These are phyloP conservation scores for Ceratobasidium sp. DNA, from an alignment of 1,284 basidiomycete species.

Conservation along the genomic window DNA sequence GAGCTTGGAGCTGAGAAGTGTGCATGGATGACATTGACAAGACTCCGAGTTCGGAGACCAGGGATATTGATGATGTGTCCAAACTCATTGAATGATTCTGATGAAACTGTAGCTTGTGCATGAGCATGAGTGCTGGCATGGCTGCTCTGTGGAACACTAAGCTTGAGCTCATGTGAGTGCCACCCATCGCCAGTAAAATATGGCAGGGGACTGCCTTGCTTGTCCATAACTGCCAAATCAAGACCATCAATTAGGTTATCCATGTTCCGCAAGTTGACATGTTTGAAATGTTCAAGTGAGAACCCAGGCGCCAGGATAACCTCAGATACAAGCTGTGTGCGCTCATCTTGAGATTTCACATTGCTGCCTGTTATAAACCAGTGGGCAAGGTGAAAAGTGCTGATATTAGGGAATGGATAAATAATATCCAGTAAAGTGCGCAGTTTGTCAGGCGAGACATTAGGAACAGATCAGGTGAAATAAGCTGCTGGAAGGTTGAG, in stretches of 20 bases:
- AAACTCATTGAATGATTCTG: not conserved
- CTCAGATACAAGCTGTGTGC: not conserved
- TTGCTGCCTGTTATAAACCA: not conserved
- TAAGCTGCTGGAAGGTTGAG: not conserved
- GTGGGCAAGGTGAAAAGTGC: conserved; percentile 12
- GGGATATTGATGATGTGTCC: not conserved
- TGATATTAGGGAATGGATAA: conserved; percentile 9
- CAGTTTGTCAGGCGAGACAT: not conserved
- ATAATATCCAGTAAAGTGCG: not conserved
- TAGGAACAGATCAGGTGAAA: not conserved
- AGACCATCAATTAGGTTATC: not conserved
- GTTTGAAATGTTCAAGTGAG: not conserved
- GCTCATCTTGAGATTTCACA: not conserved
- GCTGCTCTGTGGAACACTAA: not conserved
- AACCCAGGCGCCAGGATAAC: conserved; percentile 1
- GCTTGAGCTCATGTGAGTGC: not conserved
- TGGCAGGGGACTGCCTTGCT: not conserved
- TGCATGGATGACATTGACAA: not conserved
- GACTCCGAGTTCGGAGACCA: not conserved
- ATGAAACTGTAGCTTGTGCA: not conserved
- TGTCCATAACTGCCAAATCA: not conserved
- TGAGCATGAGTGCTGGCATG: not conserved
- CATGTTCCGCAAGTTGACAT: not conserved
- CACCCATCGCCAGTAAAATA: not conserved
- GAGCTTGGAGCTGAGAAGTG: not conserved